Evolutionary conservation across 2,329 filamentous ascomycete genomes (phyloP).

Genomic region (Penicillium sp.): DNA sequence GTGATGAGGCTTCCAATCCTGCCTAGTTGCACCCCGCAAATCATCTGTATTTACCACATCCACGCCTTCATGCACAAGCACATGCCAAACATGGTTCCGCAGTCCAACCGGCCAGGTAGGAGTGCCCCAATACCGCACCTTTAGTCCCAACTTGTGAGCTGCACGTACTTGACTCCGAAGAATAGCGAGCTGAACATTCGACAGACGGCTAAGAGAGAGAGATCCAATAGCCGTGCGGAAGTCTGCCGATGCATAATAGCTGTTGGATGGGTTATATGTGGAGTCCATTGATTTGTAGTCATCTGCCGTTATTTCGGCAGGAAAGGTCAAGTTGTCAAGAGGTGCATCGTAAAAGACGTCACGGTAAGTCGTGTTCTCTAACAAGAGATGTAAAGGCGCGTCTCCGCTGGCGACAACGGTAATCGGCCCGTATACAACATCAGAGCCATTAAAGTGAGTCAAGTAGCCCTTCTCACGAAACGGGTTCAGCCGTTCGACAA

Average conservation of each 20-base stretch:
- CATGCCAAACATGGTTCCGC: slow-evolving; percentile 51
- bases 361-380: slow-evolving; percentile 34
- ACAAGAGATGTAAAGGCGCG: slow-evolving; percentile 35
- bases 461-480: slow-evolving; percentile 39
- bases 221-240: slow-evolving; percentile 49
- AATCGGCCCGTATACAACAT: slow-evolving; percentile 32
- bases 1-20: slow-evolving; percentile 30
- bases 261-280: slow-evolving; percentile 49
- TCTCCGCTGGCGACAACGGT: slow-evolving; percentile 44
- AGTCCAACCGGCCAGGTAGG: slow-evolving; percentile 50
- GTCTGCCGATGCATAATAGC: slow-evolving; percentile 57
- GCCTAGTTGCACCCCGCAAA: slow-evolving; percentile 40
- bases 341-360: slow-evolving; percentile 46
- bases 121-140: slow-evolving; percentile 53
- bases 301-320: background rate
- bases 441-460: slow-evolving; percentile 37
- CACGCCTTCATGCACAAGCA: slow-evolving; percentile 49
- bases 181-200: slow-evolving; percentile 36
- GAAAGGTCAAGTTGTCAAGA: slow-evolving; percentile 23
- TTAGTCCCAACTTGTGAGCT: slow-evolving; percentile 47
- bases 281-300: background rate
- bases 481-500: slow-evolving; percentile 32
- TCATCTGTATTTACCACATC: slow-evolving; percentile 57
- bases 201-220: slow-evolving; percentile 43
- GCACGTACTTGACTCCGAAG: slow-evolving; percentile 41